A percentile compares a stretch with the other conserved stretches of the same genome.
Evolutionary conservation across 2,329 filamentous ascomycete genomes (phyloP).

Genomic region (Fusarium pseudocircinatum): DNA sequence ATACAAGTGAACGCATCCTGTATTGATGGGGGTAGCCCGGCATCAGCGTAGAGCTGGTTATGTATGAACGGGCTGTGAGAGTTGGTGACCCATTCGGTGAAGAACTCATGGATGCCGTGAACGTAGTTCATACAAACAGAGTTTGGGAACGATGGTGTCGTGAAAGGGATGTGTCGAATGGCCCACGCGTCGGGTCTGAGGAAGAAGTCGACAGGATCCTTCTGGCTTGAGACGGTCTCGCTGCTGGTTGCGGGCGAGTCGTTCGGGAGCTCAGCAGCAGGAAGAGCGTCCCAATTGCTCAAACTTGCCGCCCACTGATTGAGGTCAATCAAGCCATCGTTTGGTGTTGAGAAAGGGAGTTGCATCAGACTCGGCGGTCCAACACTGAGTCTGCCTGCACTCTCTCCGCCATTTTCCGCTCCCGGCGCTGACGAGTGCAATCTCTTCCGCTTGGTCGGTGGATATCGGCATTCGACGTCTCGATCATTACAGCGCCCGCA

Average conservation of each 20-base stretch:
- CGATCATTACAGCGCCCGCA: conserved; percentile 6
- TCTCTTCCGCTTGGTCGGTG: background rate
- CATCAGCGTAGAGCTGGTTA: conserved; percentile 5
- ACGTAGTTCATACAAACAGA: conserved; percentile 9
- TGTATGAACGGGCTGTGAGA: conserved; percentile 15
- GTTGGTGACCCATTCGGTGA: background rate
- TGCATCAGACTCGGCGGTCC: background rate
- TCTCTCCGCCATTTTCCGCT: background rate
- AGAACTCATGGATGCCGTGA: background rate
- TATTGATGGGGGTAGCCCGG: background rate
- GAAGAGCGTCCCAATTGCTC: background rate
- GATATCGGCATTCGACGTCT: conserved; percentile 11
- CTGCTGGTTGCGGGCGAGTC: background rate
- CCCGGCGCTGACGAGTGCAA: background rate
- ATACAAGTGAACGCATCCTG: conserved; percentile 7
- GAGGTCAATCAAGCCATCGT: background rate
- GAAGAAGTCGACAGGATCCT: background rate
- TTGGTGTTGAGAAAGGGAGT: background rate
- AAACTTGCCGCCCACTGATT: conserved; percentile 2
- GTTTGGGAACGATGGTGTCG: background rate
- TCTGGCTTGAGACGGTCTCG: background rate
- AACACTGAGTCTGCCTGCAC: background rate
- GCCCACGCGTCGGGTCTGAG: background rate
- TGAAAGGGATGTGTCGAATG: conserved; percentile 2
- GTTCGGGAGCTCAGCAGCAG: background rate